Evolutionary conservation across 2,329 filamentous ascomycete genomes (phyloP).

Genomic region (Byssoonygena ceratinophila): DNA sequence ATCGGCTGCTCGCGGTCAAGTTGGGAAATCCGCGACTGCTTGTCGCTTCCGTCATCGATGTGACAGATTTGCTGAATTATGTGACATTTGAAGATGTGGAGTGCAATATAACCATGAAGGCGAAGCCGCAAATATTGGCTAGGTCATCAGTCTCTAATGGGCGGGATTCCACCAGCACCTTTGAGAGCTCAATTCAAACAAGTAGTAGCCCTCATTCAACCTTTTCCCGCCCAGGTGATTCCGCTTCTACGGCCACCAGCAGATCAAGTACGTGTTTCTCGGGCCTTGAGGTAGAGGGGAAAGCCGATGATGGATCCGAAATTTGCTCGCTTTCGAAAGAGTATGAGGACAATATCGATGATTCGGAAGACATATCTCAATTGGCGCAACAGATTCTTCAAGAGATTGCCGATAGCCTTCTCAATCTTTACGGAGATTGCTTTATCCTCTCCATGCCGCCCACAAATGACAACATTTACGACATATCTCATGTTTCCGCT

Average conservation of each 20-base stretch:
- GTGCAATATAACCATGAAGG: slow-evolving; percentile 1
- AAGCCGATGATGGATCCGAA: neutral
- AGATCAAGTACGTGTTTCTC: neutral
- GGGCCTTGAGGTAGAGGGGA: neutral
- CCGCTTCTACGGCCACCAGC: neutral
- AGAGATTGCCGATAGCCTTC: neutral
- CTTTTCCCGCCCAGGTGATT: neutral
- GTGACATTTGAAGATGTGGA: slow-evolving; percentile 19
- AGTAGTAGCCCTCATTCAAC: neutral
- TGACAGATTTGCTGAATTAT: slow-evolving; percentile 23
- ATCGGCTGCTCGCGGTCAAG: slow-evolving; percentile 16
- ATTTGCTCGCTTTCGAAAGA: neutral
- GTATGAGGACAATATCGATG: neutral
- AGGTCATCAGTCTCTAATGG: neutral
- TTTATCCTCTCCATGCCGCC: slow-evolving; percentile 22
- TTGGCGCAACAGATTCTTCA: slow-evolving; percentile 8
- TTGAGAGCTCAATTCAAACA: neutral
- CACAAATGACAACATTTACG: slow-evolving; percentile 21
- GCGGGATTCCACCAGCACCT: neutral
- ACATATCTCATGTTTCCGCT: slow-evolving; percentile 25
- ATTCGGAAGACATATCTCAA: neutral
- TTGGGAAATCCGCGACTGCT: slow-evolving; percentile 19
- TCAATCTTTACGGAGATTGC: slow-evolving; percentile 22
- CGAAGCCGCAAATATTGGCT: neutral
- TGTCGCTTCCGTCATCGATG: slow-evolving; percentile 22